phyloP scores from a whole-genome alignment of 306 rosid species.

The Rosa multiflora region DNA sequence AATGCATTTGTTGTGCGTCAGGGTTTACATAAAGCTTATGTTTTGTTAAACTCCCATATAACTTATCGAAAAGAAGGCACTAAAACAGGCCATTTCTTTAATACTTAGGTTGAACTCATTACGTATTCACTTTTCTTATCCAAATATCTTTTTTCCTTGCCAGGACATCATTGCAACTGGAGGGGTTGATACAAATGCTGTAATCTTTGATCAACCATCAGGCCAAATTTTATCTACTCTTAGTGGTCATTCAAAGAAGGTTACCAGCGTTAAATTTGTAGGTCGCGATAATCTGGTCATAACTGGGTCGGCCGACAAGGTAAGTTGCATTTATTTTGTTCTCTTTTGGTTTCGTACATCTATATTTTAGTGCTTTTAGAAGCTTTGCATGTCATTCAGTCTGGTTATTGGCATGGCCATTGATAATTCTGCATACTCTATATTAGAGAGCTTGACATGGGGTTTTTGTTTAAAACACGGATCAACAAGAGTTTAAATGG shows the following conservation, averaged over 20 bases:
- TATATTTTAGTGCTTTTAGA: background rate
- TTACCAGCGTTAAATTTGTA: slow-evolving; percentile 85
- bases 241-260: slow-evolving; percentile 96
- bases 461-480: background rate
- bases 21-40: background rate
- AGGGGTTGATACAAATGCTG: slow-evolving; percentile 91
- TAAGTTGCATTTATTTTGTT: slow-evolving; percentile 20
- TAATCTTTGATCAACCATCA: slow-evolving; percentile 79
- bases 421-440: background rate
- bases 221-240: slow-evolving; percentile 94
- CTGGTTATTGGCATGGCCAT: background rate
- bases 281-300: slow-evolving; percentile 66
- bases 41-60: background rate
- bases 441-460: background rate
- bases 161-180: slow-evolving; percentile 96
- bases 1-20: background rate
- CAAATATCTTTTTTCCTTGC: slow-evolving; percentile 5
- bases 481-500: background rate
- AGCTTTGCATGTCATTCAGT: background rate
- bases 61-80: background rate
- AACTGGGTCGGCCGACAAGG: slow-evolving; percentile 94
- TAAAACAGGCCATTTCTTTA: background rate
- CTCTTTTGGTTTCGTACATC: background rate
- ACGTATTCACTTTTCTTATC: slow-evolving; percentile 13
- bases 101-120: slow-evolving; percentile 8